Conservation (phyloP, 129 eudicot species). For the Flaveria linearis region DNA sequence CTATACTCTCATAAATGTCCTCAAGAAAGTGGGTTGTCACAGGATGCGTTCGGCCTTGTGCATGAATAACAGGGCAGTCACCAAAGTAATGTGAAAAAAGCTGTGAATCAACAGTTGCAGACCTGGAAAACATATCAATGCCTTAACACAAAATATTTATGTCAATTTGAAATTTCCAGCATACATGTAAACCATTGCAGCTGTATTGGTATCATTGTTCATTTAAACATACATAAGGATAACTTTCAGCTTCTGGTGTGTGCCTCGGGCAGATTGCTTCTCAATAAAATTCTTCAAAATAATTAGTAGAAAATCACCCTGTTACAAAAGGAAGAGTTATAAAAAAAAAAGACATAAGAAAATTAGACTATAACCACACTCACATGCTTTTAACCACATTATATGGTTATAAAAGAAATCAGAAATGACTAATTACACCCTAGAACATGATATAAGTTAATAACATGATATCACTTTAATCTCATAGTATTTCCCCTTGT, state of each 20-base stretch:
- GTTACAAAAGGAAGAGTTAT: slow-evolving; percentile 30
- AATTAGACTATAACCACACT: slow-evolving; percentile 20
- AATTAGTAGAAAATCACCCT: slow-evolving; percentile 98
- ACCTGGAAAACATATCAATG: slow-evolving; percentile 49
- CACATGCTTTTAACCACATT: slow-evolving; percentile 2
- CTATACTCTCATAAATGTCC: slow-evolving; percentile 71
- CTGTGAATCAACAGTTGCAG: slow-evolving; percentile 93
- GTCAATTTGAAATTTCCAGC: slow-evolving; percentile 4
- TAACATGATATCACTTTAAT: slow-evolving; percentile 14
- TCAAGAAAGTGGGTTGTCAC: slow-evolving; percentile 81
- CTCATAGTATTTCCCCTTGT: not conserved
- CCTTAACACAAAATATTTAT: slow-evolving; percentile 23
- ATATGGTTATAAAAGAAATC: slow-evolving; percentile 3
- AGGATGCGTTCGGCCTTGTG: slow-evolving; percentile 95
- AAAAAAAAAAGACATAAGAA: slow-evolving; percentile 10
- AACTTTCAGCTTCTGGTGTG: slow-evolving; percentile 66
- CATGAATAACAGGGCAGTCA: slow-evolving; percentile 88
- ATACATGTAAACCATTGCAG: slow-evolving; percentile 10
- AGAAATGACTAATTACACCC: slow-evolving; percentile 20
- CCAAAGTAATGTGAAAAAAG: slow-evolving; percentile 89
- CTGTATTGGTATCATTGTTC: not conserved
- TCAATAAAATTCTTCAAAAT: slow-evolving; percentile 77
- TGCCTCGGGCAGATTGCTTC: slow-evolving; percentile 62
- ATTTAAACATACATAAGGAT: slow-evolving; percentile 75
- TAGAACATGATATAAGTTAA: slow-evolving; percentile 12